Evolutionary conservation across 73 alveolate species (phyloP).

Genomic region (Tetrahymena thermophila): DNA sequence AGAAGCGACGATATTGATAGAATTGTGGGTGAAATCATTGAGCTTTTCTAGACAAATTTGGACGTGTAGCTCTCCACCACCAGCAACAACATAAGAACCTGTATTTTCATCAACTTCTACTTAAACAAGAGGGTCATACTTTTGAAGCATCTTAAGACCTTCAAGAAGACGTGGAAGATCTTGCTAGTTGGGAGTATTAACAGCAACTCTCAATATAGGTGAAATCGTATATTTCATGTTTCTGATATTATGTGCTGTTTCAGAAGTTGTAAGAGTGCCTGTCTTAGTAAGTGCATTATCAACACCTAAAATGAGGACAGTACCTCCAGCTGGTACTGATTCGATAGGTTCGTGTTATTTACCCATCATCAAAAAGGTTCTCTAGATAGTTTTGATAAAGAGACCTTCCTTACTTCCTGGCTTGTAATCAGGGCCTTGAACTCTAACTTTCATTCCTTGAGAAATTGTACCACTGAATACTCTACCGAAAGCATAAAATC

Average conservation of each 20-base stretch:
- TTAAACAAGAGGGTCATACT: constrained; percentile 81
- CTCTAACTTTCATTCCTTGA: constrained; percentile 83
- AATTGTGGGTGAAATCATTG: constrained; percentile 54
- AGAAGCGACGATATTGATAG: constrained; percentile 53
- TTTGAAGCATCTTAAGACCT: constrained; percentile 82
- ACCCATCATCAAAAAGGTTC: constrained; percentile 85
- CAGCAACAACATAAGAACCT: constrained; percentile 81
- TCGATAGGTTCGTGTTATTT: constrained; percentile 46
- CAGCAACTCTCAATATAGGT: constrained; percentile 58
- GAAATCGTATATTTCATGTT: constrained; percentile 55
- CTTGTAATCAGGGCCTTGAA: constrained; percentile 79
- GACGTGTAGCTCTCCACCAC: constrained; percentile 89
- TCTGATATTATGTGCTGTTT: constrained; percentile 37
- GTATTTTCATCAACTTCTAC: constrained; percentile 62
- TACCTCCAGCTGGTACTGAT: constrained; percentile 92
- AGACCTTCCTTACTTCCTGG: constrained; percentile 81
- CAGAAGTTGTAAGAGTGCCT: constrained; percentile 46
- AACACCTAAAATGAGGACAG: constrained; percentile 76
- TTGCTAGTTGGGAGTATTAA: neutral
- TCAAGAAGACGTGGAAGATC: constrained; percentile 45
- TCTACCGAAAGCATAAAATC: constrained; percentile 94
- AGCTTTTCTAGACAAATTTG: constrained; percentile 76
- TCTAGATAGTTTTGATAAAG: constrained; percentile 63
- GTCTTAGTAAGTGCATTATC: constrained; percentile 43
- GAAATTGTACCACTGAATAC: constrained; percentile 90